These are phyloP conservation scores for Cutaneotrichosporon sp. DNA, from an alignment of 1,284 basidiomycete genomes.

Conservation along the genomic window DNA sequence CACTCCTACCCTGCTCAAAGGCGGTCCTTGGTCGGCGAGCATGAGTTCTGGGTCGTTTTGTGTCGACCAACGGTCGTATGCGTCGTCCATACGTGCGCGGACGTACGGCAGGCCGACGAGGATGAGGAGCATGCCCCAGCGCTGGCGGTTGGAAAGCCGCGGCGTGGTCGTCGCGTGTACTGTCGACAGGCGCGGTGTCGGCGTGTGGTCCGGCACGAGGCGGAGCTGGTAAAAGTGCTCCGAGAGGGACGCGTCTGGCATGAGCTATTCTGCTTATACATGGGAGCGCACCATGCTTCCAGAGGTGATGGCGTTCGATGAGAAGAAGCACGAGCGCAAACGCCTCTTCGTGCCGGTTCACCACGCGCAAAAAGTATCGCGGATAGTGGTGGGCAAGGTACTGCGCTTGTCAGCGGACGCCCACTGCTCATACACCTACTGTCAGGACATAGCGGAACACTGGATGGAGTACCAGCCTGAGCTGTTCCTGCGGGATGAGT, in stretches of 20 bases:
- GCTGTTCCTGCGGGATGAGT: slow-evolving; percentile 89
- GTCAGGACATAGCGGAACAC: slow-evolving; percentile 92
- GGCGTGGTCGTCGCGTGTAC: slow-evolving; percentile 4
- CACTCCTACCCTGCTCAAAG: slow-evolving; percentile 19
- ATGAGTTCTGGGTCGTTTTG: slow-evolving; percentile 18
- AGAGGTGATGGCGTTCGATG: slow-evolving; percentile 86
- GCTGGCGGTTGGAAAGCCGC: slow-evolving; percentile 32
- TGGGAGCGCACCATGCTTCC: slow-evolving; percentile 60
- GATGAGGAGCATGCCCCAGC: slow-evolving; percentile 64
- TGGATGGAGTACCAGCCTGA: slow-evolving; percentile 85
- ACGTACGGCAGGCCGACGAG: slow-evolving; percentile 86
- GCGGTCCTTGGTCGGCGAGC: slow-evolving; percentile 22
- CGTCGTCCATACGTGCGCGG: slow-evolving; percentile 79
- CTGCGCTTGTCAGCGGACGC: slow-evolving; percentile 48
- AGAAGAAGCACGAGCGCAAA: slow-evolving; percentile 82
- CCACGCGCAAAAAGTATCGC: slow-evolving; percentile 80
- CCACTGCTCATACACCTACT: slow-evolving; percentile 52
- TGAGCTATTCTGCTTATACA: neutral
- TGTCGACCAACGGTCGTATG: slow-evolving; percentile 67
- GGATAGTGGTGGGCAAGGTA: slow-evolving; percentile 95
- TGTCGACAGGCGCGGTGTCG: slow-evolving; percentile 28
- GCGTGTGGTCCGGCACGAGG: slow-evolving; percentile 21
- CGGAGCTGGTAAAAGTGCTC: slow-evolving; percentile 46
- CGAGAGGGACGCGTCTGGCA: slow-evolving; percentile 42
- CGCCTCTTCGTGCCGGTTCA: slow-evolving; percentile 94